Base-by-base conservation (phyloP, 83 land plant species). In the Picea abies region DNA sequence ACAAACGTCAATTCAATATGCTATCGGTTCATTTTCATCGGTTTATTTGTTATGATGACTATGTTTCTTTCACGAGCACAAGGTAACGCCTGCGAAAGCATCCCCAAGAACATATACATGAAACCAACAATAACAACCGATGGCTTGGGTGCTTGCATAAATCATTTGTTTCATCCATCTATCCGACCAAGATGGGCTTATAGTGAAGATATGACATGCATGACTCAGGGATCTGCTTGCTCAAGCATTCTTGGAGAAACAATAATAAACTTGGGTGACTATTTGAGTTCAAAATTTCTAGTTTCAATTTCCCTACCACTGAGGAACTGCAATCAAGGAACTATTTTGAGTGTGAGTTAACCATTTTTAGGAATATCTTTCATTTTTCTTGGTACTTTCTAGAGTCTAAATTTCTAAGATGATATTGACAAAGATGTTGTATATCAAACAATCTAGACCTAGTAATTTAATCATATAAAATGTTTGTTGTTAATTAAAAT, bases 181-280 rank as follows among this genome's bases (percentile, higher is more conserved):
- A n/a, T n/a, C n/a, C n/a, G n/a, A n/a, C n/a, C n/a, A n/a, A n/a
- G n/a, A n/a, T n/a, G 56, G 56, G 56, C 56, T 49, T 49, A 49
- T 49, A 14, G 56, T 49, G 56, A 49, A 49, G 56, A 49, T 49
- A 1, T 49, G 56, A 49, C 56, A 9, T 20, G 76, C 44, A 39
- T 72, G 76, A n/a, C 22, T 20, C 80, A 95, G 98, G 98, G 93
- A 14, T 87, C 91, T 71, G 62, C 91, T 39, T 89, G 96, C 77
- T 82, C 88, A 77, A 80, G 88, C 65, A 88, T 90, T 49, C 94
- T 95, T 78, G 96, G 98, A 80, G 98, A 95, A 83, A 87, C 87
- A 1, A 83, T 68, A 5, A 70, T 95, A 29, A 92, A 95, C 82
- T n/a, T 95, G 71, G 71, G 88, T 49, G 87, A 82, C 17, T 90